phyloP scores from a whole-genome alignment of 306 rosid genomes.

The Argentina anserina region DNA sequence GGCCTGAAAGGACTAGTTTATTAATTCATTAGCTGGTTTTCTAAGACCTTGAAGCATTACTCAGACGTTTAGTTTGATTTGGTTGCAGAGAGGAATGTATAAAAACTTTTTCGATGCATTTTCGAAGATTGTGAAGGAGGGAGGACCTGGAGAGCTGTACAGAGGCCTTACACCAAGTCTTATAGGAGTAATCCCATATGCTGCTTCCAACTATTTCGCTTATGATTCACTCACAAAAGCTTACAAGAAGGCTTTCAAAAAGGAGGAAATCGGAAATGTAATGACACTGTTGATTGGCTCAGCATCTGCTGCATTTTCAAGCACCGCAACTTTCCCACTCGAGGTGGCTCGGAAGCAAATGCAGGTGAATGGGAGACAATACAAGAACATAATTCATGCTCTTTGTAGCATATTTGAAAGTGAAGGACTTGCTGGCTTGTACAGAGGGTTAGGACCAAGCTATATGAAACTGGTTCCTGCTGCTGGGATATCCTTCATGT shows the following conservation, averaged over 20 bases:
- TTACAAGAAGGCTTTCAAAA: constrained; percentile 40
- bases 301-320: constrained; percentile 66
- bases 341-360: constrained; percentile 85
- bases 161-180: constrained; percentile 75
- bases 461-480: constrained; percentile 71
- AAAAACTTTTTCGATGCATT: constrained; percentile 53
- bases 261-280: constrained; percentile 60
- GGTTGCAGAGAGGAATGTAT: constrained; percentile 66
- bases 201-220: constrained; percentile 73
- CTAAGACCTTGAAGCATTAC: not conserved
- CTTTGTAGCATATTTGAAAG: constrained; percentile 51
- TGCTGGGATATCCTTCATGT: constrained; percentile 78
- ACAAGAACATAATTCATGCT: constrained; percentile 62
- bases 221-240: constrained; percentile 66
- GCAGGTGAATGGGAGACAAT: constrained; percentile 76
- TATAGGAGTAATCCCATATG: constrained; percentile 75
- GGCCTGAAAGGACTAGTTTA: not conserved
- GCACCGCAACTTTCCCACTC: constrained; percentile 74
- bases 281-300: constrained; percentile 69
- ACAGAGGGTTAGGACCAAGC: constrained; percentile 71
- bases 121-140: constrained; percentile 48
- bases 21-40: not conserved
- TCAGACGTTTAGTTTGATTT: not conserved
- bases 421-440: constrained; percentile 56
- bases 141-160: constrained; percentile 73